Evolutionary conservation across 805 yeast genomes (phyloP), one percentile per base, ranked within the genome.

Genomic region (Candida stauntonica): DNA sequence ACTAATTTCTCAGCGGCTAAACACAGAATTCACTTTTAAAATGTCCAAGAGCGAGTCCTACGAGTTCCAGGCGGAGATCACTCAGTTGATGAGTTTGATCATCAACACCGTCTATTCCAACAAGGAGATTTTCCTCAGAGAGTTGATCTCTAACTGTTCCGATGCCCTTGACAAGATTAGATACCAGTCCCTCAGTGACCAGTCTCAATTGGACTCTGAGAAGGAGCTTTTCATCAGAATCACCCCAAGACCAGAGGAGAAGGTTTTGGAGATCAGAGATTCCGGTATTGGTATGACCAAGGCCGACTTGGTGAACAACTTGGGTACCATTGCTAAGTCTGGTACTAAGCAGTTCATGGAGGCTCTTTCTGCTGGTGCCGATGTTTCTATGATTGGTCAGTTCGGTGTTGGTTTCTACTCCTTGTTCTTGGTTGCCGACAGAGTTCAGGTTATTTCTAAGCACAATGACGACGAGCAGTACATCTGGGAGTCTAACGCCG

Each of bases 401-500:
- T 93, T 93, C 76, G 99, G 99, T 88, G 99, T 93, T 58, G 99
- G 99, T 81, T 93, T 93, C 91, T 93, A 93, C 83, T 93, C 99
- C 39, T 77, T 91, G 55, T 93, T 93, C 86, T 79, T 93, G 75
- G 99, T 93, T 64, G 98, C 99, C 59, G 99, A 93, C 75, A 86
- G 79, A 58, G 99, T 93, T 51, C 96, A 93, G 75, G 99, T 93
- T 58, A 86, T 93, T 66, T 86, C 99, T 46, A 93, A 93, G 78
- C 83, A 88, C 79, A 93, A 93, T 65, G 99, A 93, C 61, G 99
- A 93, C 66, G 98, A 93, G 68, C 99, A 93, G 76, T 93, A 93
- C 81, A 74, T 93, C 60, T 93, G 99, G 99, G 99, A 93, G 76
- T 93, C 99, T 36, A 89, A 93, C 61, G 99, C 99, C 51, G 99